These are phyloP conservation scores for Coprinopsis strossmayeri DNA, from an alignment of 768 basidiomycete genomes.

Conservation along the genomic window DNA sequence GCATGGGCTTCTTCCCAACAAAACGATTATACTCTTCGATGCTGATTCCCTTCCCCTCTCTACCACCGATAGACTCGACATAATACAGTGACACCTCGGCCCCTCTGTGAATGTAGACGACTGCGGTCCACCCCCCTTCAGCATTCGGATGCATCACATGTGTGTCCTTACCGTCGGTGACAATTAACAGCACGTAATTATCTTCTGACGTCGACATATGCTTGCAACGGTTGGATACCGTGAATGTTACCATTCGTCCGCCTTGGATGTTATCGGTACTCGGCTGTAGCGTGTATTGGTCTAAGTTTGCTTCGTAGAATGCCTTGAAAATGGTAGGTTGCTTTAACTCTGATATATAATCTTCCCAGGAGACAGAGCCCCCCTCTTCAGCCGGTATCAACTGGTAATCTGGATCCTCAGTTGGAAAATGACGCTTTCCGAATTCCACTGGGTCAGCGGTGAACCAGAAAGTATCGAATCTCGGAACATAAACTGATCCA, in stretches of 20 bases:
- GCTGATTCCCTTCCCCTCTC: constrained; percentile 36
- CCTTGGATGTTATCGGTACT: constrained; percentile 23
- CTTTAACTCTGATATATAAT: constrained; percentile 36
- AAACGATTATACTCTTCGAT: constrained; percentile 23
- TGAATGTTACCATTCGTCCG: constrained; percentile 31
- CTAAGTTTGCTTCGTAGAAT: constrained; percentile 28
- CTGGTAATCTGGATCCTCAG: constrained; percentile 34
- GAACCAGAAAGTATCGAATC: constrained; percentile 36
- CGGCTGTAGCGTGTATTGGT: constrained; percentile 29
- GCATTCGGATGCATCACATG: constrained; percentile 28
- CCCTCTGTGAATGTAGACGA: constrained; percentile 27
- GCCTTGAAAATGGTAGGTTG: constrained; percentile 29
- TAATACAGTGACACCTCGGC: constrained; percentile 28
- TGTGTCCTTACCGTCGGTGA: constrained; percentile 24
- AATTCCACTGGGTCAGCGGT: constrained; percentile 35
- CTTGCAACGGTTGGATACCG: constrained; percentile 37
- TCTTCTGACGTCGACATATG: constrained; percentile 38
- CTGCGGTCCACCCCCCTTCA: constrained; percentile 36
- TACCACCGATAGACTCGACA: constrained; percentile 26
- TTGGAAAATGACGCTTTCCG: constrained; percentile 36
- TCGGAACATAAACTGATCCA: constrained; percentile 25
- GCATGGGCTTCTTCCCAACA: constrained; percentile 32
- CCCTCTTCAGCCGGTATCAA: constrained; percentile 32
- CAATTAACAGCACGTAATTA: constrained; percentile 35
- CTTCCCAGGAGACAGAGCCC: constrained; percentile 34